Base-by-base conservation (phyloP, 2,329 filamentous ascomycete genomes). In the Pochonia chlamydosporia region DNA sequence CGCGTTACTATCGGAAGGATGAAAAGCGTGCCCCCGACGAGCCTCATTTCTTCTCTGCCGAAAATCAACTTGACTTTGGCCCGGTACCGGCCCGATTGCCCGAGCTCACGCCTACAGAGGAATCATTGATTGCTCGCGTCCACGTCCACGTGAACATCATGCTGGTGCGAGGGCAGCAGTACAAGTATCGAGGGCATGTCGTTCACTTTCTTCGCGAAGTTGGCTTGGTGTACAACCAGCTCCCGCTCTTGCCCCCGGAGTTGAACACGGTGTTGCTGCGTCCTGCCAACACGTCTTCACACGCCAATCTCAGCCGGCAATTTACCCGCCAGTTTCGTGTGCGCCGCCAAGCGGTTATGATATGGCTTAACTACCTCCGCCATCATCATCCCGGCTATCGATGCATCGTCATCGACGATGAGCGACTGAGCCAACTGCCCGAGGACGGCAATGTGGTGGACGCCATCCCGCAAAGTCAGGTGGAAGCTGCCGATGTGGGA, bases 111-210 rank as follows among this genome's bases (percentile, higher is more conserved):
- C 39, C 18, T 24, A 24, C 20, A 5, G 39, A 40, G 24, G 39
- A 40, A 20, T 3, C 20, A n/a, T 18, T 40, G 18, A 40, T 40
- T 24, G 39, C 39, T 40, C 18, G 18, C 11, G 39, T 40, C 16
- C 39, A 40, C 16, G 18, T 18, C 20, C 39, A 40, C 24, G 39
- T 40, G 18, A 40, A 23, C 20, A 24, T 40, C 14, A 40, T 40
- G 39, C 5, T 24, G 20, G 18, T 24, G 18, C 39, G 39, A 21
- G 50, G 40, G 18, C 44, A 52, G 33, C 31, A 52, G 30, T 52
- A 52, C 21, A 45, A 46, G 23, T 52, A 49, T 36, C 36, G 28
- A 4, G 44, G 50, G n/a, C 33, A 52, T 31, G 39, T n/a, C n/a
- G n/a, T n/a, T n/a, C n/a, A n/a, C n/a, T n/a, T n/a, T n/a, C n/a